phyloP scores from a whole-genome alignment of 192 early-diverging fungal species.

The Podila minutissima region DNA sequence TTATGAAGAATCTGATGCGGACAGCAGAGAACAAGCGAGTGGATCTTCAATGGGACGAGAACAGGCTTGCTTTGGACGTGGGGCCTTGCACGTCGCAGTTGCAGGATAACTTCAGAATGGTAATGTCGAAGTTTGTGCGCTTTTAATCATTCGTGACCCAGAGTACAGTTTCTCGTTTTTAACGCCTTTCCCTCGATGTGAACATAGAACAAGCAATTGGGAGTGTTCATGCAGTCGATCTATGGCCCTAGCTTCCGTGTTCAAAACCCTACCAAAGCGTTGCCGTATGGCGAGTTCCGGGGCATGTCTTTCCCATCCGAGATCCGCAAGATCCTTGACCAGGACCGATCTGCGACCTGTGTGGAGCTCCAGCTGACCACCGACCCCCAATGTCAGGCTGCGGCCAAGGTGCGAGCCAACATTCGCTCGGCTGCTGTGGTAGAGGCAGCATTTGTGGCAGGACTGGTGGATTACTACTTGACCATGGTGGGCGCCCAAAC shows the following conservation, averaged over 20 bases:
- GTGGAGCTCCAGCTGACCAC: slow-evolving; percentile 43
- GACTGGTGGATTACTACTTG: slow-evolving; percentile 51
- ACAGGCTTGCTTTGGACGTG: slow-evolving; percentile 39
- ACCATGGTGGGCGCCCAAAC: slow-evolving; percentile 14
- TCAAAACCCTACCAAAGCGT: slow-evolving; percentile 16
- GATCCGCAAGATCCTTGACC: slow-evolving; percentile 47
- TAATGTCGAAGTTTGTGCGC: slow-evolving; percentile 6
- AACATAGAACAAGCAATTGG: slow-evolving; percentile 58
- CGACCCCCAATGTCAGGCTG: background rate
- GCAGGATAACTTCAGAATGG: slow-evolving; percentile 65
- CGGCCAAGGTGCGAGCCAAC: slow-evolving; percentile 13
- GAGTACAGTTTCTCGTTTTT: background rate
- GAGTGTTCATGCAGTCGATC: slow-evolving; percentile 57
- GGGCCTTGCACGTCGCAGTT: slow-evolving; percentile 61
- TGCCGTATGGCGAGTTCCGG: slow-evolving; percentile 33
- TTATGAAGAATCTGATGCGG: slow-evolving; percentile 63
- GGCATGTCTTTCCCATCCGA: slow-evolving; percentile 16
- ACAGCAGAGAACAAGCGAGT: slow-evolving; percentile 21
- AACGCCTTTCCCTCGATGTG: background rate
- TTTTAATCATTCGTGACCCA: background rate
- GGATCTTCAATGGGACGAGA: slow-evolving; percentile 19
- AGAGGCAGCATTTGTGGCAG: slow-evolving; percentile 51
- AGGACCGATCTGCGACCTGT: slow-evolving; percentile 38
- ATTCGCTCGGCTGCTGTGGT: slow-evolving; percentile 9
- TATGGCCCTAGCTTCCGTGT: slow-evolving; percentile 51